Evolutionary conservation across 352 stramenopile species (phyloP), one percentile per base, ranked within the genome.

Genomic region (Thraustochytrium sp.): DNA sequence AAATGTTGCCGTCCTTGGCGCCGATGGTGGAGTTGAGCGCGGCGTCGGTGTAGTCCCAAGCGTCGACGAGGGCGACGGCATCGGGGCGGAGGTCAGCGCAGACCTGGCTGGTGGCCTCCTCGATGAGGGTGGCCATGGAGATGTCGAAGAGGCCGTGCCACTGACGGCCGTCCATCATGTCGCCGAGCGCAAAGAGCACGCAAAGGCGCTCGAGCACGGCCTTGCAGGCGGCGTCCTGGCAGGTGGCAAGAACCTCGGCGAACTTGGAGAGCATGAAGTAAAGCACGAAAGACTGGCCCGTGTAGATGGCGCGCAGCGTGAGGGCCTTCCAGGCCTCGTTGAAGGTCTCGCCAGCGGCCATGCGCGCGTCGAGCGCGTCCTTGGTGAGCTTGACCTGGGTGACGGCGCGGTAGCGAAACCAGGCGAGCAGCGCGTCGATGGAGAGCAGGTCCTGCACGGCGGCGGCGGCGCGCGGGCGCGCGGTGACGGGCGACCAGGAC

Each of bases 41-140:
- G 3, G 26, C 31, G 53, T 86, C 84, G 3, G 29, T 74, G 65
- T 75, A 87, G 31, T 76, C 80, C 40, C 86, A 86, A 11, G 84
- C 61, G 51, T 86, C 84, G 13, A 87, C 82, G 21, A 86, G 82
- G 9, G 77, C 68, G 26, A 86, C 82, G 21, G 84, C 84, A 31
- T 86, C 72, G 53, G 63, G 77, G n/a, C 84, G 61, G 9, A 86
- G 61, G 0, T 5, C 72, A 8, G 18, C 21, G 54, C 78, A 85
- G 4, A 87, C 54, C 16, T 23, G 13, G 38, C 42, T 49, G 34
- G 11, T 26, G 23, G 75, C 75, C 61, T 84, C 55, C 59, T 84
- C 40, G 36, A 84, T 26, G 21, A 84, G 23, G 34, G 40, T 54
- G 3, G 34, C 31, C 44, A 37, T 38, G 5, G 31, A 11, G 23